Evolutionary conservation across 202 grass and related monocot genomes (phyloP).

Genomic region (Sporobolus alterniflorus): DNA sequence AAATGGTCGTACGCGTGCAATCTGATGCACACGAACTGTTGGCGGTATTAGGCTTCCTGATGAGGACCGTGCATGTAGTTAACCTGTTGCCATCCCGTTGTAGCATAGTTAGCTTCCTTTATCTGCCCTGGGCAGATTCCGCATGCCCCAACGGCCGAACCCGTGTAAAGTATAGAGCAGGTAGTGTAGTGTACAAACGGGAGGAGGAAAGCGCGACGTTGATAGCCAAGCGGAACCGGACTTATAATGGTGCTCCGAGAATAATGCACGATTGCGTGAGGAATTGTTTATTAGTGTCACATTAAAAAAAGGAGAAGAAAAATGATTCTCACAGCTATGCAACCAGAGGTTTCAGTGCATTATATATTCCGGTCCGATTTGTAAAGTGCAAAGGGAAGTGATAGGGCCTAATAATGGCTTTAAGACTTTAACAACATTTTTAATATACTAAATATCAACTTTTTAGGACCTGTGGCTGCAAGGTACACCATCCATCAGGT

Average conservation of each 20-base stretch:
- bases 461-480: neutral
- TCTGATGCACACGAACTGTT: conserved; percentile 18
- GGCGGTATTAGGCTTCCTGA: neutral
- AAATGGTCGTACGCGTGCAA: neutral
- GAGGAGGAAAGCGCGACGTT: conserved; percentile 18
- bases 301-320: neutral
- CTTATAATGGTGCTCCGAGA: conserved; percentile 18
- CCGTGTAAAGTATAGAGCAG: neutral
- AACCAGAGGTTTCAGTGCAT: neutral
- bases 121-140: neutral
- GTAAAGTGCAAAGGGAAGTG: conserved; percentile 5
- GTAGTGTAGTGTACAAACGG: conserved; percentile 21
- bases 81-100: conserved; percentile 16
- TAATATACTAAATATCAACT: neutral
- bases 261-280: conserved; percentile 33
- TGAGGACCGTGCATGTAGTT: conserved; percentile 12
- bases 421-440: neutral
- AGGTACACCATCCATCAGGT: conserved; percentile 18
- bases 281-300: neutral
- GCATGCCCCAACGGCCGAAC: neutral
- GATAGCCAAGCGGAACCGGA: conserved; percentile 29
- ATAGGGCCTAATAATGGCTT: conserved; percentile 20
- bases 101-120: neutral
- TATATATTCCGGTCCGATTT: conserved; percentile 27
- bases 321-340: conserved; percentile 6